Evolutionary conservation across 108 stramenopile species (phyloP).

Genomic region (Epipyxis sp.): DNA sequence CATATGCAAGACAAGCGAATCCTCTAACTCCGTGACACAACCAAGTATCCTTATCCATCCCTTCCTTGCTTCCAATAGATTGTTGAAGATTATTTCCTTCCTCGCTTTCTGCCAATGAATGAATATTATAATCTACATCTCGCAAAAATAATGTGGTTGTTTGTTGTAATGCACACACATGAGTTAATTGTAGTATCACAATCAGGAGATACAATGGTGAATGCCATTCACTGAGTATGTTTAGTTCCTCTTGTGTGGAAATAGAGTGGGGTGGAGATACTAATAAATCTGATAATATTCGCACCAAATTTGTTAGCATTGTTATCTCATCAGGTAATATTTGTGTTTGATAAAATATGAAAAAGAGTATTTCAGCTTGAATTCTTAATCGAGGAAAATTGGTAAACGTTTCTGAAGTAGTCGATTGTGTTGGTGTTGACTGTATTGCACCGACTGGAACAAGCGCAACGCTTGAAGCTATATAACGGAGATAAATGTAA

Average conservation of each 20-base stretch:
- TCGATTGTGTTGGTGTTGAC: too few relatives aligned
- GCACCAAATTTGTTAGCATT: not conserved
- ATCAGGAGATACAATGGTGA: not conserved
- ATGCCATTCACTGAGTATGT: too few relatives aligned
- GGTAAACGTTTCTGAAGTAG: too few relatives aligned
- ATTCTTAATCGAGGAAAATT: too few relatives aligned
- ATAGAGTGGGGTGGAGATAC: not conserved
- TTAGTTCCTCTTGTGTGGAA: not conserved
- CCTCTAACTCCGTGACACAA: not conserved
- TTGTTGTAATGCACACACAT: conserved; percentile 1
- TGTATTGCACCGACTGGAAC: too few relatives aligned
- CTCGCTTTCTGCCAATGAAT: not conserved
- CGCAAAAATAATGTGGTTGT: not conserved
- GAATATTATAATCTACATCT: not conserved
- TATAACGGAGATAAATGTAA: too few relatives aligned
- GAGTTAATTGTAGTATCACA: not conserved
- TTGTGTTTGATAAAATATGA: not conserved
- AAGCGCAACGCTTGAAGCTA: too few relatives aligned
- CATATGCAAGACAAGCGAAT: not conserved
- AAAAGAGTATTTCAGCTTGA: conserved; percentile 1
- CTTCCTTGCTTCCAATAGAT: not conserved
- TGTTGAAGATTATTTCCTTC: not conserved
- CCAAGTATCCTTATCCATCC: not conserved
- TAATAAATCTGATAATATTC: not conserved
- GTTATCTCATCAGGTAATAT: not conserved